These are phyloP conservation scores for Paradendryphiella salina DNA, from an alignment of 2,329 filamentous ascomycete genomes.

Conservation along the genomic window DNA sequence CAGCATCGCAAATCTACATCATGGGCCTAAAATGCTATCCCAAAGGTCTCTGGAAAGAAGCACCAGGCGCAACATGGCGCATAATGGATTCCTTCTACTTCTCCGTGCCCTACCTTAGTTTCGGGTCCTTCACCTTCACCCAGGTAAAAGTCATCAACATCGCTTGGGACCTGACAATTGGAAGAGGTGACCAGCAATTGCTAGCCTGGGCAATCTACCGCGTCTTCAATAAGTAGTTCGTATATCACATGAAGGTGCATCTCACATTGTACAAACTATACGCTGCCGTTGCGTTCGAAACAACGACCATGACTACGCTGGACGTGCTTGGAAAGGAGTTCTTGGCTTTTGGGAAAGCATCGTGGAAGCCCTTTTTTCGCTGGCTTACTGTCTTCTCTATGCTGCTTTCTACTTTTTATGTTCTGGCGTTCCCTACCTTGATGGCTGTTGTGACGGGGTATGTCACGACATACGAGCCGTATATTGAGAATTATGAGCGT, in stretches of 20 bases:
- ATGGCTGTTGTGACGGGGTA: constrained; percentile 49
- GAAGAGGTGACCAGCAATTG: constrained; percentile 42
- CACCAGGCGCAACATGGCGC: constrained; percentile 34
- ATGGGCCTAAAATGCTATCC: constrained; percentile 36
- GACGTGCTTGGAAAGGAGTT: constrained; percentile 39
- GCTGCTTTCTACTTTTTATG: constrained; percentile 39
- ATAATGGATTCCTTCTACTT: constrained; percentile 44
- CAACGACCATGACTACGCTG: constrained; percentile 36
- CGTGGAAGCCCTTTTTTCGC: constrained; percentile 36
- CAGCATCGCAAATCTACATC: constrained; percentile 34
- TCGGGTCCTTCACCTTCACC: constrained; percentile 42
- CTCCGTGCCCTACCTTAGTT: constrained; percentile 39
- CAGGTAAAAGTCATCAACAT: constrained; percentile 47
- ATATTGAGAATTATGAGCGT: constrained; percentile 29
- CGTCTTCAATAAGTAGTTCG: constrained; percentile 45
- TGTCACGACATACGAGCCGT: constrained; percentile 36
- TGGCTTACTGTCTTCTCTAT: constrained; percentile 41
- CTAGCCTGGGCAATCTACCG: constrained; percentile 43
- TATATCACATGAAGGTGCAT: constrained; percentile 43
- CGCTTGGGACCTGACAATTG: constrained; percentile 46
- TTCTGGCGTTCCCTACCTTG: constrained; percentile 44
- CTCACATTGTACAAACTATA: constrained; percentile 39
- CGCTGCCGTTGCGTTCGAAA: constrained; percentile 33
- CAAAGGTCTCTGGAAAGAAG: constrained; percentile 39
- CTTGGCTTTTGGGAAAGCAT: constrained; percentile 26